phyloP scores from a whole-genome alignment of 805 yeast species.

The Yamadazyma tumulicola region DNA sequence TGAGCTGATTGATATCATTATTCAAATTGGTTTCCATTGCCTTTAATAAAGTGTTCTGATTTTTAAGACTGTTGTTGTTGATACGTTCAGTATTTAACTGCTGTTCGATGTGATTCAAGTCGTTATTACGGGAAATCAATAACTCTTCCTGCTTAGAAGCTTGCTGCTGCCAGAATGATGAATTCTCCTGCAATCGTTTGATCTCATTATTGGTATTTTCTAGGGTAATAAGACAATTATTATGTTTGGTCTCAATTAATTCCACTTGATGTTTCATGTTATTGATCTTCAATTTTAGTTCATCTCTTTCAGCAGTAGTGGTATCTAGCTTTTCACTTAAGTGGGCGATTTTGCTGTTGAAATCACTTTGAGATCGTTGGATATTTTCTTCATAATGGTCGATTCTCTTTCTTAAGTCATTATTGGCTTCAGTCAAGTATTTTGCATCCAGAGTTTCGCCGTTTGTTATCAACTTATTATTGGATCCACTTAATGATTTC shows the following conservation, averaged over 20 bases:
- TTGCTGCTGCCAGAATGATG: constrained; percentile 39
- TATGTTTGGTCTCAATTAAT: constrained; percentile 34
- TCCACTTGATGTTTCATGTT: constrained; percentile 15
- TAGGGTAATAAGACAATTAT: constrained; percentile 41
- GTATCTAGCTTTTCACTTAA: constrained; percentile 53
- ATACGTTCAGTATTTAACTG: constrained; percentile 40
- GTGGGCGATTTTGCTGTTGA: constrained; percentile 41
- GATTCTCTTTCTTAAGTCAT: constrained; percentile 31
- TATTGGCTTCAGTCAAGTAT: constrained; percentile 23
- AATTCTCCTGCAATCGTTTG: constrained; percentile 24
- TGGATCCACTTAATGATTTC: constrained; percentile 22
- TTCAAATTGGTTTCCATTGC: constrained; percentile 48
- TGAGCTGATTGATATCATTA: constrained; percentile 49
- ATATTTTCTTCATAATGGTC: constrained; percentile 37
- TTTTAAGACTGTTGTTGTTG: constrained; percentile 45
- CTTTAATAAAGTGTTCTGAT: constrained; percentile 53
- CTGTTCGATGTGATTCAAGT: constrained; percentile 52
- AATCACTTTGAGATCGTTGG: constrained; percentile 32
- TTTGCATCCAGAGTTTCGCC: constrained; percentile 12
- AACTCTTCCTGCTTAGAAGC: constrained; percentile 36
- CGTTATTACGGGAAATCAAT: constrained; percentile 38
- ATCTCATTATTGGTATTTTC: constrained; percentile 28
- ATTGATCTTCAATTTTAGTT: constrained; percentile 17
- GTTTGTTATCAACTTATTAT: constrained; percentile 27
- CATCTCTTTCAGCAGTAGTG: constrained; percentile 50